Base-by-base conservation (phyloP, 129 eudicot genomes). In the Solidago caesia region DNA sequence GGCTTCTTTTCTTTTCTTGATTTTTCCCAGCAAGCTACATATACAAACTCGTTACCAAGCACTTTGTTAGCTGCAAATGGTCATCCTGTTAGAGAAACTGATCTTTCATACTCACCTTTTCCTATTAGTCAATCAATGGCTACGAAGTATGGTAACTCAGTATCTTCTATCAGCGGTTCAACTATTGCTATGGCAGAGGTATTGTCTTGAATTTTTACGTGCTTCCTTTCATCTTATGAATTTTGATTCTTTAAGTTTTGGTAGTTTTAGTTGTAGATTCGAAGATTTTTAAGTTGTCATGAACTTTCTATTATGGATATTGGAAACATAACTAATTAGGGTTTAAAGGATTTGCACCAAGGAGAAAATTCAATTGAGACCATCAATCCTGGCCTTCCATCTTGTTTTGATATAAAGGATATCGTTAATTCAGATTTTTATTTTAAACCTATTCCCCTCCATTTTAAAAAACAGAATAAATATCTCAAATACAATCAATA, bases 111-210 rank as follows among this genome's bases (percentile, higher is more conserved):
- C 83, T 88, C 96, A 14, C 91, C 81, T 6, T 90, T 94, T 62
- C 90, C 96, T 27, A 72, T 83, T 39, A 44, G 89, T 2, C 98
- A 90, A 43, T 84, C 96, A 25, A 74, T 85, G 89, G 61, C 92
- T 58, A 15, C 88, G 12, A 90, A 90, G 79, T 94, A 86, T 72
- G 87, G 86, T 49, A 89, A 46, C 79, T 47, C 88, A 4, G 86
- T 73, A 42, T 80, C 98, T 13, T 86, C 95, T 70, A 75, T 88
- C 12, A 74, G 81, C 57, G 85, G 92, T 73, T 85, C 95, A 68
- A 78, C 95, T 63, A 83, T 81, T 82, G 84, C 98, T 15, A 75
- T 90, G 85, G 74, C 91, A 7, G 98, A 94, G 98, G 98, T 94
- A 83, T 70, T 10, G 55, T 47, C 14, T 7, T 51, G 42, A 5